Conservation (phyloP, 208 protist species). For the Crithidia fasciculata region DNA sequence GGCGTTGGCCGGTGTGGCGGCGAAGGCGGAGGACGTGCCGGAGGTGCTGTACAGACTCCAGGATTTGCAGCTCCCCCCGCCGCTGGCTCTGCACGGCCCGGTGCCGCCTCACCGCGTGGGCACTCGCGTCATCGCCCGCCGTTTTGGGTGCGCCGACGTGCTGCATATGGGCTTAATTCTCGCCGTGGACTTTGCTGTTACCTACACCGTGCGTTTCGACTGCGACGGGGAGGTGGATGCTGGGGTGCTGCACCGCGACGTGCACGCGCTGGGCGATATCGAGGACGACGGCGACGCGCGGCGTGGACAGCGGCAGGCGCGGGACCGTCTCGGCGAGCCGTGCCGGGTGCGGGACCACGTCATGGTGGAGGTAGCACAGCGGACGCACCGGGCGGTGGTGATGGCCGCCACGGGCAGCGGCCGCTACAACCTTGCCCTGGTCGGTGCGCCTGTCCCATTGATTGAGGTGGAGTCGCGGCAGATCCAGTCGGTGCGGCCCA, state of each 20-base stretch:
- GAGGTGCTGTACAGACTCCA: conserved; percentile 41
- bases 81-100: conserved; percentile 47
- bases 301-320: not conserved
- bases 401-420: conserved; percentile 57
- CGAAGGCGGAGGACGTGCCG: conserved; percentile 6
- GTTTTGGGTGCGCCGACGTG: conserved; percentile 46
- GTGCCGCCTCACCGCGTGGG: conserved; percentile 61
- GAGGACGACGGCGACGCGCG: conserved; percentile 24
- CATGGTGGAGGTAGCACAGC: conserved; percentile 52
- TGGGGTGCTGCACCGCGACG: conserved; percentile 73
- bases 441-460: conserved; percentile 96
- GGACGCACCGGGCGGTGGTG: conserved; percentile 40
- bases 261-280: conserved; percentile 50
- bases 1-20: not conserved
- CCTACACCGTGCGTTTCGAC: conserved; percentile 68
- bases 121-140: conserved; percentile 53
- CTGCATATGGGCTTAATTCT: conserved; percentile 56
- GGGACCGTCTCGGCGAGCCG: conserved; percentile 22
- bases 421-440: conserved; percentile 84
- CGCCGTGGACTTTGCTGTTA: conserved; percentile 57
- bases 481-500: conserved; percentile 64
- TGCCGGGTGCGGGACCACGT: conserved; percentile 75
- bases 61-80: conserved; percentile 55
- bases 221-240: conserved; percentile 54
- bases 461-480: conserved; percentile 82